Conservation (phyloP, 345 rosid species). For the Brassica incana region DNA sequence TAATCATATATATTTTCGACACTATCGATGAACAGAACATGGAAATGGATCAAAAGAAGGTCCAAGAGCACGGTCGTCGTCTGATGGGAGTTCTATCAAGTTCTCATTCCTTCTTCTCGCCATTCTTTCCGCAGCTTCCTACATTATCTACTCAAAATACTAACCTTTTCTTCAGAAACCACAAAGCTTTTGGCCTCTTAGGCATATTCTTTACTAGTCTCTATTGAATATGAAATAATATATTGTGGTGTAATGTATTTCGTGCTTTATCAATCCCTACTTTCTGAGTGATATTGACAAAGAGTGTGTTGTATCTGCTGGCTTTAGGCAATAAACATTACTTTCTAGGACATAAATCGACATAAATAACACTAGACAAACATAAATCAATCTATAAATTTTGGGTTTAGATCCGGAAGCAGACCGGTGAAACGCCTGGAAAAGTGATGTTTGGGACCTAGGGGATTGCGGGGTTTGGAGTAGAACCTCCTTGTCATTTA, state of each 20-base stretch:
- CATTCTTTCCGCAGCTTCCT: slow-evolving; percentile 50
- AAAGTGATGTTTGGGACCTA: too few relatives aligned
- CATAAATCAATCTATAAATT: too few relatives aligned
- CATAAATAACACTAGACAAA: too few relatives aligned
- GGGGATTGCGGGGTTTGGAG: too few relatives aligned
- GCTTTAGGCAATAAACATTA: too few relatives aligned
- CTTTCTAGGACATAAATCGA: too few relatives aligned
- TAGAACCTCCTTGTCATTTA: too few relatives aligned
- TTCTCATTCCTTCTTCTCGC: slow-evolving; percentile 49
- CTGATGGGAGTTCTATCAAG: slow-evolving; percentile 52
- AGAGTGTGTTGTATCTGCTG: too few relatives aligned
- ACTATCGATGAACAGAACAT: slow-evolving; percentile 29
- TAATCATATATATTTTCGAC: not conserved
- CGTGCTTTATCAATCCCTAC: not conserved
- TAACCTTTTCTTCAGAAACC: slow-evolving; percentile 10
- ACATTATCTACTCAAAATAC: slow-evolving; percentile 29
- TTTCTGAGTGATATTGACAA: too few relatives aligned
- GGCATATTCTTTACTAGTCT: not conserved
- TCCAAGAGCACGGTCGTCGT: slow-evolving; percentile 52
- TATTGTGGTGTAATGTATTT: not conserved
- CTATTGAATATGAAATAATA: not conserved
- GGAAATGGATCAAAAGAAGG: slow-evolving; percentile 54
- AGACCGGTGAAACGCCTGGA: too few relatives aligned
- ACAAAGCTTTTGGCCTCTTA: slow-evolving; percentile 22
- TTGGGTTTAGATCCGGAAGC: too few relatives aligned